phyloP scores from a whole-genome alignment of 1,284 basidiomycete genomes.

The Heliocybe sulcata region DNA sequence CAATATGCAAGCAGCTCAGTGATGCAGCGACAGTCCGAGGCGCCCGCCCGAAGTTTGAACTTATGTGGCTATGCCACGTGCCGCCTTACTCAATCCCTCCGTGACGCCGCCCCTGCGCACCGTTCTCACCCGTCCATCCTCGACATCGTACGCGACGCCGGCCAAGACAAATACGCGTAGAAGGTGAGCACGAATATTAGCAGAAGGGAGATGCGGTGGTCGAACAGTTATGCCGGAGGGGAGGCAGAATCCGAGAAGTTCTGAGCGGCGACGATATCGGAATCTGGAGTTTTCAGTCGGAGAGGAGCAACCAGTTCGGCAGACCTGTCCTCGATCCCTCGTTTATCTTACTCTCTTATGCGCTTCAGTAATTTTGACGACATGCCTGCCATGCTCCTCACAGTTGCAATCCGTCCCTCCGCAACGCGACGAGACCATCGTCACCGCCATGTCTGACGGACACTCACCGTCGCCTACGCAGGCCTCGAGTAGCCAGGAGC shows the following conservation, averaged over 20 bases:
- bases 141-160: background rate
- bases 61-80: background rate
- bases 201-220: background rate
- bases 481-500: constrained; percentile 14
- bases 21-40: no score
- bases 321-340: background rate
- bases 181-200: background rate
- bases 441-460: constrained; percentile 20
- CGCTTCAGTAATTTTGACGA: background rate
- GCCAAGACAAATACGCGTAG: background rate
- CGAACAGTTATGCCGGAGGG: background rate
- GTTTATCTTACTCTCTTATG: background rate
- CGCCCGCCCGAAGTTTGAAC: background rate
- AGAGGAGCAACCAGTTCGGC: background rate
- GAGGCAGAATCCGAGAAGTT: background rate
- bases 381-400: background rate
- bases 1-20: no score
- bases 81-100: background rate
- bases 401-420: background rate
- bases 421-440: background rate
- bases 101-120: background rate
- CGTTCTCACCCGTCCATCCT: background rate
- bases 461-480: constrained; percentile 20
- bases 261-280: background rate
- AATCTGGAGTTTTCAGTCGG: constrained; percentile 1